Conservation (phyloP, 768 basidiomycete species). For the Lactifluus subvellereus region DNA sequence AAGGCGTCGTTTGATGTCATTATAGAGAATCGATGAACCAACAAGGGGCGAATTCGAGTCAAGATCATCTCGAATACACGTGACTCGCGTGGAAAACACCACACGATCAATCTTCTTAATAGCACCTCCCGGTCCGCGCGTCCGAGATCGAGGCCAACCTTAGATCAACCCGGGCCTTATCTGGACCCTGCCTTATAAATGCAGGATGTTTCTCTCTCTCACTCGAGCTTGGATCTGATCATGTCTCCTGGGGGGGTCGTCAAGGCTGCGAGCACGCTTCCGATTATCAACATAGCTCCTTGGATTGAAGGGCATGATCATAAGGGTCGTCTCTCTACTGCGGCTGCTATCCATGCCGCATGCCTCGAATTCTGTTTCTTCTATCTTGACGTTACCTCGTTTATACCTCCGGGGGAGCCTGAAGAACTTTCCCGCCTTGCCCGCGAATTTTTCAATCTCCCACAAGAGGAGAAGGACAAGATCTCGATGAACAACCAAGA, state of each 20-base stretch:
- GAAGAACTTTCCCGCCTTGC: constrained; percentile 62
- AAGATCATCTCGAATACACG: background rate
- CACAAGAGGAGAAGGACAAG: constrained; percentile 55
- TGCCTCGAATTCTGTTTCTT: constrained; percentile 85
- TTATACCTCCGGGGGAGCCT: constrained; percentile 50
- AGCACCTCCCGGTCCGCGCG: background rate
- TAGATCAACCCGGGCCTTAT: too few relatives aligned
- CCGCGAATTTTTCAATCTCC: constrained; percentile 63
- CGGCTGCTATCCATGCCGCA: constrained; percentile 59
- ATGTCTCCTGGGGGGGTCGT: background rate
- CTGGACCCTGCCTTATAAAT: too few relatives aligned
- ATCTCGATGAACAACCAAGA: constrained; percentile 67
- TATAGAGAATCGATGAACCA: constrained; percentile 11
- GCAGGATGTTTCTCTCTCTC: background rate
- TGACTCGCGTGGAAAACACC: background rate
- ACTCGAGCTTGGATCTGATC: background rate
- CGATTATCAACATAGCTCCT: constrained; percentile 68
- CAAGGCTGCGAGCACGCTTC: constrained; percentile 36
- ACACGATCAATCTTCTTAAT: background rate
- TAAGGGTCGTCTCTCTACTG: constrained; percentile 40
- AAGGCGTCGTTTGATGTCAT: constrained; percentile 29
- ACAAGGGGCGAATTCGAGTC: constrained; percentile 1
- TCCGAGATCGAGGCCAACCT: too few relatives aligned
- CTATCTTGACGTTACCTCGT: constrained; percentile 69
- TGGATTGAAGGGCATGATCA: constrained; percentile 41